Evolutionary conservation across 371 early-diverging fungal species (phyloP).

Genomic region (Lichtheimia ornata): DNA sequence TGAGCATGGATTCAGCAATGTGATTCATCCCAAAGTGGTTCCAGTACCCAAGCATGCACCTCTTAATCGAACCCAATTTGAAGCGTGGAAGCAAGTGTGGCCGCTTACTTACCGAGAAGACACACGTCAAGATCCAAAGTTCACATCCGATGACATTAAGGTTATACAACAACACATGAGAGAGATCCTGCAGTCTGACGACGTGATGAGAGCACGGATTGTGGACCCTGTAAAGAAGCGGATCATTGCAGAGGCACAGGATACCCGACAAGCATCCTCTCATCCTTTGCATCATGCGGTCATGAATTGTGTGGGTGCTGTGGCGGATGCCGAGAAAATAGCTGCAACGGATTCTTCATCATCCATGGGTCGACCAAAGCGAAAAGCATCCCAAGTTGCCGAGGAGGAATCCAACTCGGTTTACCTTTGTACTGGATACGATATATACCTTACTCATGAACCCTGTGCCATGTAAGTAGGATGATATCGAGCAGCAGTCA

Average conservation of each 20-base stretch:
- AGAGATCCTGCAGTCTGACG: conserved; percentile 16
- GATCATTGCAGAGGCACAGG: conserved; percentile 46
- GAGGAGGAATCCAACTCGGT: conserved; percentile 14
- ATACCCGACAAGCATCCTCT: conserved; percentile 40
- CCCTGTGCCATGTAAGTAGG: conserved; percentile 66
- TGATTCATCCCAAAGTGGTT: conserved; percentile 23
- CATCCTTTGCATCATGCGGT: conserved; percentile 67
- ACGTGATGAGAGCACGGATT: conserved; percentile 34
- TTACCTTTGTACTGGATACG: conserved; percentile 68
- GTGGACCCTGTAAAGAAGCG: conserved; percentile 49
- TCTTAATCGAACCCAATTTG: conserved; percentile 56
- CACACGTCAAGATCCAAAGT: conserved; percentile 51
- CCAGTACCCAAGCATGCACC: conserved; percentile 51
- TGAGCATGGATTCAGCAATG: conserved; percentile 16
- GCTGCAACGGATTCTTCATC: conserved; percentile 1
- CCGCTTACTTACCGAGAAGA: conserved; percentile 64
- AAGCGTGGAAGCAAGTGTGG: conserved; percentile 62
- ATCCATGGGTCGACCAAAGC: conserved; percentile 23
- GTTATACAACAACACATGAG: conserved; percentile 41
- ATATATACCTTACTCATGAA: conserved; percentile 63
- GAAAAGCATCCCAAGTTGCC: conserved; percentile 22
- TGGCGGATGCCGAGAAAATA: conserved; percentile 36
- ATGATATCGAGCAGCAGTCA: too few relatives aligned
- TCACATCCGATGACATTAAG: conserved; percentile 39
- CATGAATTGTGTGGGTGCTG: conserved; percentile 58